Base-by-base conservation (phyloP, 2,329 filamentous ascomycete species). In the Colletotrichum sp. region DNA sequence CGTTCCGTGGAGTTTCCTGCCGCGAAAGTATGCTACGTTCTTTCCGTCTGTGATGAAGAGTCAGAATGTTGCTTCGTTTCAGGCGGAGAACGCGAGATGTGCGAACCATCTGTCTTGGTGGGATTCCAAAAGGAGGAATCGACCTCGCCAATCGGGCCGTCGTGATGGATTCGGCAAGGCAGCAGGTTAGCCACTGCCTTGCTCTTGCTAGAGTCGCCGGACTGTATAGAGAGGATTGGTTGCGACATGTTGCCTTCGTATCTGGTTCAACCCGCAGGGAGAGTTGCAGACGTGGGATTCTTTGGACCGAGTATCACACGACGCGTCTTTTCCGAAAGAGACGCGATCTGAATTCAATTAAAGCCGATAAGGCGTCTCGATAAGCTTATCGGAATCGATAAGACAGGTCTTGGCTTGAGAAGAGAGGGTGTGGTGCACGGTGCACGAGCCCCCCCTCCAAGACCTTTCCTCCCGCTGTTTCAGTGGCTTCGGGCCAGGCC, bases 91-190 rank as follows among this genome's bases (percentile, higher is more conserved):
- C 10, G 55, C 12, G 15, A 28, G 26, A 49, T 49, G 18, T 39
- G 76, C 88, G 82, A 81, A 89, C 88, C 89, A 81, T 83, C 84
- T 79, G 78, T 87, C 30, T 84, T 82, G 34, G 82, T 84, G 1
- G 95, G 94, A 8, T 86, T 88, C 95, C 96, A 98, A 82, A 95
- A 95, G 59, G 92, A 87, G 21, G 16, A 49, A 26, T 90, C 84
- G 7, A 90, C 87, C 2, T 92, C 87, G 67, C 92, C 90, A 70
- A 96, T 88, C 2, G 92, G 88, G 2, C 96, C 96, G 79, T 94
- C 92, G 84, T 98, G 94, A 80, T 96, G 90, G 81, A 98, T 92
- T 71, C 92, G 91, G 80, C 95, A 97, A 5, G 96, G 96, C 16
- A 98, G 89, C 24, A 98, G 86, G 81, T 98, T 94, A 6, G 94